Evolutionary conservation across 192 early-diverging fungal species (phyloP), one percentile per base, ranked within the genome.

Genomic region (Coemansia sp.): DNA sequence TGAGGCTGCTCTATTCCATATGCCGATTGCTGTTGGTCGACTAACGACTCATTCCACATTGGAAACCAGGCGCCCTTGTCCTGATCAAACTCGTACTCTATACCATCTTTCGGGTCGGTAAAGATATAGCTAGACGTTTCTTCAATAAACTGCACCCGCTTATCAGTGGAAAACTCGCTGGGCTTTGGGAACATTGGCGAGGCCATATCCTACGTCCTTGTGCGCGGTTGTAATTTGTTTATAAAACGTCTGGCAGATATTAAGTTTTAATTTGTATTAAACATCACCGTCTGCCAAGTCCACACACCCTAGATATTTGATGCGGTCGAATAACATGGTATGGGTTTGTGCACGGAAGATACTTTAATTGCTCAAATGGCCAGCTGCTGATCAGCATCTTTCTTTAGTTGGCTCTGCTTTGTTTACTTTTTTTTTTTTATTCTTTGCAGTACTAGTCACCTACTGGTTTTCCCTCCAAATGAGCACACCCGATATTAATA

Each of bases 41-140:
- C 67, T 30, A 79, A 63, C 0, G 63, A 60, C 29, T 74, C 78
- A 57, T 76, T 73, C 73, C 75, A 76, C 88, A 92, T 90, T 3
- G 94, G 95, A 84, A 95, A 95, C 95, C 95, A 97, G 0, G 92
- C 92, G 32, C 86, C 78, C 66, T 87, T 80, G n/a, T 78, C 80
- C 20, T 87, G 82, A 64, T 95, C 93, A 74, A 86, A 97, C 58
- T 97, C 93, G 54, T 90, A 97, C 30, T 88, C 82, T n/a, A 92
- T 63, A 6, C 87, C 90, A 59, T 94, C 91, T 10, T 54, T 50
- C 3, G 89, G 88, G 51, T 87, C 89, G n/a, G 86, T 88, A 54
- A 87, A 94, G 1, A 90, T 85, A 83, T 92, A 93, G 60, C 88
- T 87, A 4, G 86, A 89, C 2, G 90, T 88, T 52, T 91, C 91